These are phyloP conservation scores for Fraxinus floribunda DNA, from an alignment of 305 asterid genomes.

Conservation along the genomic window DNA sequence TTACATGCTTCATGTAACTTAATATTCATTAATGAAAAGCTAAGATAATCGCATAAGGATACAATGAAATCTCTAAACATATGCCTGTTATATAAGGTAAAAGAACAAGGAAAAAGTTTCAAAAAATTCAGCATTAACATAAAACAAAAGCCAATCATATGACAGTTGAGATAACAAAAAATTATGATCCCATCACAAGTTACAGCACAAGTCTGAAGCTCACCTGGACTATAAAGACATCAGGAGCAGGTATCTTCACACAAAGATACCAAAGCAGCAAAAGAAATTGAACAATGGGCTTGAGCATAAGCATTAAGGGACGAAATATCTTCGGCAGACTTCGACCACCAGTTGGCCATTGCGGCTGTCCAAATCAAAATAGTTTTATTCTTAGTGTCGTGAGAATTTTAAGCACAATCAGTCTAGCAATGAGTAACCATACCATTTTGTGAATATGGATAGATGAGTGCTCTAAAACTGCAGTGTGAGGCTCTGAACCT, in stretches of 20 bases:
- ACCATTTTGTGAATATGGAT: slow-evolving; percentile 84
- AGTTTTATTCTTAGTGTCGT: slow-evolving; percentile 20
- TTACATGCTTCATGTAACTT: slow-evolving; percentile 13
- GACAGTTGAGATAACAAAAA: background rate
- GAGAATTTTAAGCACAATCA: slow-evolving; percentile 12
- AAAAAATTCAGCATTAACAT: background rate
- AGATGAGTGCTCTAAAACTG: slow-evolving; percentile 63
- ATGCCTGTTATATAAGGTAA: background rate
- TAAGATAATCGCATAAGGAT: slow-evolving; percentile 10
- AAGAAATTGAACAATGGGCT: slow-evolving; percentile 75
- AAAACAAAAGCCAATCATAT: background rate
- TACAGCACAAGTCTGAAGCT: slow-evolving; percentile 24
- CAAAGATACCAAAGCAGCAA: slow-evolving; percentile 90
- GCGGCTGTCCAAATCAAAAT: slow-evolving; percentile 51
- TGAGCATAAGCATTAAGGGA: slow-evolving; percentile 68
- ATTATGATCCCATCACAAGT: background rate
- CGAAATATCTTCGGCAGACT: slow-evolving; percentile 66
- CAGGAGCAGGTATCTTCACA: slow-evolving; percentile 79
- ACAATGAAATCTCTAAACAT: background rate
- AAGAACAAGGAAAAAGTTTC: background rate
- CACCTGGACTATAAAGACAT: slow-evolving; percentile 87
- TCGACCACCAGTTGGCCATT: slow-evolving; percentile 66
- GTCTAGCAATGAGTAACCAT: slow-evolving; percentile 25
- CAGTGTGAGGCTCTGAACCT: slow-evolving; percentile 87
- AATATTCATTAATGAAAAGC: slow-evolving; percentile 12